Conservation (phyloP, 345 rosid genomes). For the Ceriops decandra region DNA sequence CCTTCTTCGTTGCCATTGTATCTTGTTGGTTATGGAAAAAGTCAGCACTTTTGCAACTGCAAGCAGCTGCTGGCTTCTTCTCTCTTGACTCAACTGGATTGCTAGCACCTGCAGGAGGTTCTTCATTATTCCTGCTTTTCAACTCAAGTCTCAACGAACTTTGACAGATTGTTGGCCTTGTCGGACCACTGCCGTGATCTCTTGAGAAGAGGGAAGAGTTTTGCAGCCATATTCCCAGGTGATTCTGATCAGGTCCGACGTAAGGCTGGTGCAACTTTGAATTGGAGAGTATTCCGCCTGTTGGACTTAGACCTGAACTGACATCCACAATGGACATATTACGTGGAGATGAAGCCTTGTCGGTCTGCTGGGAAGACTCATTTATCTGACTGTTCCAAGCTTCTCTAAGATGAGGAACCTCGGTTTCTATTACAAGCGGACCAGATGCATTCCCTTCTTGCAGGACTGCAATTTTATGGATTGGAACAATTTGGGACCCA, state of each 20-base stretch:
- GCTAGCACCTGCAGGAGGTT: background rate
- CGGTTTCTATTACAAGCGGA: background rate
- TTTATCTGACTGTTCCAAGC: background rate
- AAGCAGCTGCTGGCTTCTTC: constrained; percentile 1
- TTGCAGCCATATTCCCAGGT: background rate
- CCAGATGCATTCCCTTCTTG: background rate
- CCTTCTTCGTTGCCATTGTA: no score
- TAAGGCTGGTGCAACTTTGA: constrained; percentile 10
- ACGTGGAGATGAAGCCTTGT: constrained; percentile 5
- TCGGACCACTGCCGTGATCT: constrained; percentile 8
- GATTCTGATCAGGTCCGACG: constrained; percentile 12
- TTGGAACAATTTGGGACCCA: constrained; percentile 16
- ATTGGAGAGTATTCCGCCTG: background rate
- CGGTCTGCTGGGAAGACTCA: background rate
- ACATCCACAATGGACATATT: constrained; percentile 3
- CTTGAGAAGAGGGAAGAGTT: constrained; percentile 31
- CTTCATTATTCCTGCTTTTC: constrained; percentile 6
- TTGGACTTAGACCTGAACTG: background rate
- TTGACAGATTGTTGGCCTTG: constrained; percentile 3
- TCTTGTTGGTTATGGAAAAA: background rate
- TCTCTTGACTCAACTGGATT: background rate
- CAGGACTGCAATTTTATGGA: background rate
- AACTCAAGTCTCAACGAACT: constrained; percentile 6
- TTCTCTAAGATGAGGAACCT: constrained; percentile 1
- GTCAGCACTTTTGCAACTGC: background rate